These are phyloP conservation scores for Rhodotorula toruloides DNA, from an alignment of 768 basidiomycete genomes.

Conservation along the genomic window DNA sequence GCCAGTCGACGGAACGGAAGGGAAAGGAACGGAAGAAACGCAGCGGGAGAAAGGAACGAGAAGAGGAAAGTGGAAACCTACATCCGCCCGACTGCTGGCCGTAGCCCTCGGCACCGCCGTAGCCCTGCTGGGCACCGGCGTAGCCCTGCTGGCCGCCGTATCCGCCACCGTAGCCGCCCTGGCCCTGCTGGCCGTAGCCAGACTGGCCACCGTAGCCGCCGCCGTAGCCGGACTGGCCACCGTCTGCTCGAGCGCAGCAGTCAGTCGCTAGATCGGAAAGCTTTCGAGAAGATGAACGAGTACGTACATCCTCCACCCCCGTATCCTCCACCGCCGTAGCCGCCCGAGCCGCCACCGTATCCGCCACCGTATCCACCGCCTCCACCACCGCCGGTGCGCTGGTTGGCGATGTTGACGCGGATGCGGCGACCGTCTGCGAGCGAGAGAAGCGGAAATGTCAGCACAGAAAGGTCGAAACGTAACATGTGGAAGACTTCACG, in stretches of 20 bases:
- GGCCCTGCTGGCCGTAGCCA: slow-evolving; percentile 35
- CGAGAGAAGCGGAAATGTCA: background rate
- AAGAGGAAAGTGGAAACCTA: slow-evolving; percentile 2
- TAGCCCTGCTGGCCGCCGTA: slow-evolving; percentile 44
- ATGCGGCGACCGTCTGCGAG: slow-evolving; percentile 72
- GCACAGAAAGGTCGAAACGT: background rate
- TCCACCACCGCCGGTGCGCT: slow-evolving; percentile 39
- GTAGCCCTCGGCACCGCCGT: slow-evolving; percentile 19
- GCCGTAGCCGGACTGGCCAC: slow-evolving; percentile 37
- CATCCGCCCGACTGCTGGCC: slow-evolving; percentile 31
- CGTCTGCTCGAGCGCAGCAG: too few relatives aligned
- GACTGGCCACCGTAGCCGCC: slow-evolving; percentile 38
- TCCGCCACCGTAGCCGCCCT: slow-evolving; percentile 21
- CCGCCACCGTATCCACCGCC: slow-evolving; percentile 44
- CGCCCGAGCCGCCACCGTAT: slow-evolving; percentile 27
- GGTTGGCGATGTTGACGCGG: slow-evolving; percentile 65
- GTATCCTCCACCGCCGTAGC: slow-evolving; percentile 41
- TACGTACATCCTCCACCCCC: slow-evolving; percentile 11
- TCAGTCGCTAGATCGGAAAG: background rate
- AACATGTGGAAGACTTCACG: background rate
- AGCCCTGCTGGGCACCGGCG: slow-evolving; percentile 34
- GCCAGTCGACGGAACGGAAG: background rate
- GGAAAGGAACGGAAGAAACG: background rate
- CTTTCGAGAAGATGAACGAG: background rate
- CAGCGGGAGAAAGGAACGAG: background rate